These are phyloP conservation scores for Leccinum fibrillosum DNA, from an alignment of 768 basidiomycete species.

Conservation along the genomic window DNA sequence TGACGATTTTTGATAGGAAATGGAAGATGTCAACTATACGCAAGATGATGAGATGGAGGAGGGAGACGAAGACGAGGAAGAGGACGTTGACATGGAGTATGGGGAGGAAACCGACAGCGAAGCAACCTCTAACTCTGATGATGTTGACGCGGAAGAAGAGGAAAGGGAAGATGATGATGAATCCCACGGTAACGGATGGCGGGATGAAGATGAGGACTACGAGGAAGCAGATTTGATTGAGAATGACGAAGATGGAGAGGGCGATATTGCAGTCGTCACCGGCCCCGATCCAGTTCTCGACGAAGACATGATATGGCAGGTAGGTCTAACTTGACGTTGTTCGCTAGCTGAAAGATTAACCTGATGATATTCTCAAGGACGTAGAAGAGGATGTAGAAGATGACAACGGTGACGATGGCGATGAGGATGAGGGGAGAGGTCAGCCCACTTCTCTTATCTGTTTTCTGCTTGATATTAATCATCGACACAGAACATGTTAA, in stretches of 20 bases:
- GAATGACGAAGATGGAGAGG: slow-evolving; percentile 54
- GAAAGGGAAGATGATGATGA: slow-evolving; percentile 58
- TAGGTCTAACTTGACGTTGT: slow-evolving; percentile 25
- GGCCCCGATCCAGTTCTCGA: slow-evolving; percentile 48
- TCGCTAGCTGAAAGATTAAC: slow-evolving; percentile 10
- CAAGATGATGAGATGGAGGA: slow-evolving; percentile 78
- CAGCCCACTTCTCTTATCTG: background rate
- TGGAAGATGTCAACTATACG: slow-evolving; percentile 74
- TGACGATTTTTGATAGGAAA: slow-evolving; percentile 52
- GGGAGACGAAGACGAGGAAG: slow-evolving; percentile 76
- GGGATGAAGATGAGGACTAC: slow-evolving; percentile 50
- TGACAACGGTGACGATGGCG: slow-evolving; percentile 60
- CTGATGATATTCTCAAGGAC: slow-evolving; percentile 36
- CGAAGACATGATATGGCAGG: slow-evolving; percentile 58
- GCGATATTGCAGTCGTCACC: slow-evolving; percentile 47
- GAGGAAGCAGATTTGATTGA: slow-evolving; percentile 61
- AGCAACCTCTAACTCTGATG: slow-evolving; percentile 73
- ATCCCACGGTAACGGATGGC: slow-evolving; percentile 47
- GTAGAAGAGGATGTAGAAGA: slow-evolving; percentile 55
- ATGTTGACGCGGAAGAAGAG: slow-evolving; percentile 63
- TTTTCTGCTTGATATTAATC: slow-evolving; percentile 9
- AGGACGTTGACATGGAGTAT: slow-evolving; percentile 86
- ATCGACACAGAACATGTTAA: slow-evolving; percentile 44
- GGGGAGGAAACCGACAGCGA: slow-evolving; percentile 82
- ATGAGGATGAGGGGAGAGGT: slow-evolving; percentile 28